Evolutionary conservation across 192 early-diverging fungal genomes (phyloP).

Genomic region (Paraglomus brasilianum): DNA sequence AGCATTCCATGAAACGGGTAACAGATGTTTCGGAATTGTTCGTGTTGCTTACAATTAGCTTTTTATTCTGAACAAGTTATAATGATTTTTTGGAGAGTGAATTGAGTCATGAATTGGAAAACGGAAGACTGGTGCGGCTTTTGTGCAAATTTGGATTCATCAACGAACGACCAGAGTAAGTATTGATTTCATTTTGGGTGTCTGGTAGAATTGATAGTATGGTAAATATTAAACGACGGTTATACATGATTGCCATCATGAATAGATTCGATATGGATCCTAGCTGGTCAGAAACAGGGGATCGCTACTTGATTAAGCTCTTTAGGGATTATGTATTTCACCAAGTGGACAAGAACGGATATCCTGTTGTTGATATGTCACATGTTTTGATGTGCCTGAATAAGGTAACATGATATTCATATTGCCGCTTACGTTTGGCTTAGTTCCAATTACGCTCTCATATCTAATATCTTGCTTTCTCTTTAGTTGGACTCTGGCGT

Average conservation of each 20-base stretch:
- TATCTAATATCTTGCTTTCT: conserved; percentile 16
- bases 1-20: not conserved
- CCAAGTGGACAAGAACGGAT: conserved; percentile 81
- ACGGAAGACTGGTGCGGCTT: conserved; percentile 85
- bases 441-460: not conserved
- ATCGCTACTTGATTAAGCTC: conserved; percentile 95
- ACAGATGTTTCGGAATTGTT: not conserved
- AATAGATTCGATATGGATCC: conserved; percentile 82
- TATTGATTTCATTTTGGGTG: not conserved
- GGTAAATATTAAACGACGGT: not conserved
- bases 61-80: conserved; percentile 35
- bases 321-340: conserved; percentile 99
- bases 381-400: conserved; percentile 94
- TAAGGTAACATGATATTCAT: conserved; percentile 60
- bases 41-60: not conserved
- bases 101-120: conserved; percentile 83
- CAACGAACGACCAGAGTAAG: conserved; percentile 36
- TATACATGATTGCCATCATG: not conserved
- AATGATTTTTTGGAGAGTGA: conserved; percentile 82
- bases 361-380: conserved; percentile 83
- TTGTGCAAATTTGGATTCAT: conserved; percentile 92
- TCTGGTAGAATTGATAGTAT: not conserved
- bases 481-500: conserved; percentile 89
- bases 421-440: not conserved
- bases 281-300: conserved; percentile 97